phyloP scores from a whole-genome alignment of 345 rosid genomes.

The Boechera stricta region DNA sequence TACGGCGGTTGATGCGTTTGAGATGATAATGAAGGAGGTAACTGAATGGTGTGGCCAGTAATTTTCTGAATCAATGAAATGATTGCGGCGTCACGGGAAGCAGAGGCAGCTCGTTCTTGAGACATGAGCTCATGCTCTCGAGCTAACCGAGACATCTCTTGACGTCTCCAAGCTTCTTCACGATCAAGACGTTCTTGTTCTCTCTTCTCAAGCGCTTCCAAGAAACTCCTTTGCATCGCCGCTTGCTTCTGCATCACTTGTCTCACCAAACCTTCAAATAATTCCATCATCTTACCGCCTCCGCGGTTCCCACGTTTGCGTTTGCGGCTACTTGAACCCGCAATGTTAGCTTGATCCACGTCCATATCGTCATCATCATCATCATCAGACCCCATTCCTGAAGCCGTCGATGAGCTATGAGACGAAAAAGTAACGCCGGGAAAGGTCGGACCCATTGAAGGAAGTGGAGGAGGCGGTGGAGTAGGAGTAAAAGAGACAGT shows the following conservation, averaged over 20 bases:
- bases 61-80: conserved; percentile 71
- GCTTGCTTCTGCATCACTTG: conserved; percentile 87
- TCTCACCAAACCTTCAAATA: conserved; percentile 68
- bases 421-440: conserved; percentile 65
- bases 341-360: conserved; percentile 45
- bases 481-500: conserved; percentile 32
- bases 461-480: conserved; percentile 32
- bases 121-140: conserved; percentile 76
- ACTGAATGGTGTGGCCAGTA: conserved; percentile 74
- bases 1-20: conserved; percentile 32
- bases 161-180: conserved; percentile 87
- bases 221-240: conserved; percentile 69
- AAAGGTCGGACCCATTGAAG: conserved; percentile 9
- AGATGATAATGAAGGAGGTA: conserved; percentile 51
- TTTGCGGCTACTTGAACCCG: conserved; percentile 64
- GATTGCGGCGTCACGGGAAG: conserved; percentile 70
- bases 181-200: conserved; percentile 78
- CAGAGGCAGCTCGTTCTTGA: conserved; percentile 71
- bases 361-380: conserved; percentile 50
- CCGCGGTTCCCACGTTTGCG: conserved; percentile 58
- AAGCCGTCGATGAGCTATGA: conserved; percentile 65
- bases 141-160: conserved; percentile 64
- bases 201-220: conserved; percentile 81
- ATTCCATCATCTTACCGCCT: conserved; percentile 67
- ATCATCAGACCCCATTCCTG: conserved; percentile 60